phyloP scores from a whole-genome alignment of 768 basidiomycete genomes.

The Dendrothele bispora region DNA sequence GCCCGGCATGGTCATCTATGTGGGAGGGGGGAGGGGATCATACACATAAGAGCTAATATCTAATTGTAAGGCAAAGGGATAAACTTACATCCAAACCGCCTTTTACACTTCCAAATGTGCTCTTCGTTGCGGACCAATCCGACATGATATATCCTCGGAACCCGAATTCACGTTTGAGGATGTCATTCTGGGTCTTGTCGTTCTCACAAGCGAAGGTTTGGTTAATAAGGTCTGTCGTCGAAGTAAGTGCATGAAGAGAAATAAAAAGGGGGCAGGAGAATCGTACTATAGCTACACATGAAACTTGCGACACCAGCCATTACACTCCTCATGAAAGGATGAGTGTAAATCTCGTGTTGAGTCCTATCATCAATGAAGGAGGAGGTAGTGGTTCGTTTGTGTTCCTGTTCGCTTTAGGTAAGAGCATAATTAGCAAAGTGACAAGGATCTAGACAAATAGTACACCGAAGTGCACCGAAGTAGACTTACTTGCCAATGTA shows the following conservation, averaged over 20 bases:
- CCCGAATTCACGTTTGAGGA: slow-evolving; percentile 74
- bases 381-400: slow-evolving; percentile 49
- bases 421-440: not conserved
- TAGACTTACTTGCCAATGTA: slow-evolving; percentile 70
- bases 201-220: slow-evolving; percentile 78
- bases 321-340: slow-evolving; percentile 68
- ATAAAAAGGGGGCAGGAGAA: not conserved
- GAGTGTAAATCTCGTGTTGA: slow-evolving; percentile 71
- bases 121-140: slow-evolving; percentile 69
- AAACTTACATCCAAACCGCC: slow-evolving; percentile 66
- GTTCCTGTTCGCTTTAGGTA: slow-evolving; percentile 68
- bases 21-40: no score
- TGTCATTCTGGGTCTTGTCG: slow-evolving; percentile 64
- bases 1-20: slow-evolving; percentile 73
- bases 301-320: slow-evolving; percentile 73
- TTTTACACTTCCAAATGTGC: slow-evolving; percentile 57
- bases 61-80: not conserved
- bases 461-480: no score
- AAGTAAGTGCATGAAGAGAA: not conserved
- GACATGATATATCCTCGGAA: slow-evolving; percentile 80
- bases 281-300: slow-evolving; percentile 77
- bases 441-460: not conserved
- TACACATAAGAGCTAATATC: not conserved
- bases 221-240: slow-evolving; percentile 56
- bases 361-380: slow-evolving; percentile 82